These are phyloP conservation scores for Neonectria faginata DNA, from an alignment of 2,329 filamentous ascomycete species.

Conservation along the genomic window DNA sequence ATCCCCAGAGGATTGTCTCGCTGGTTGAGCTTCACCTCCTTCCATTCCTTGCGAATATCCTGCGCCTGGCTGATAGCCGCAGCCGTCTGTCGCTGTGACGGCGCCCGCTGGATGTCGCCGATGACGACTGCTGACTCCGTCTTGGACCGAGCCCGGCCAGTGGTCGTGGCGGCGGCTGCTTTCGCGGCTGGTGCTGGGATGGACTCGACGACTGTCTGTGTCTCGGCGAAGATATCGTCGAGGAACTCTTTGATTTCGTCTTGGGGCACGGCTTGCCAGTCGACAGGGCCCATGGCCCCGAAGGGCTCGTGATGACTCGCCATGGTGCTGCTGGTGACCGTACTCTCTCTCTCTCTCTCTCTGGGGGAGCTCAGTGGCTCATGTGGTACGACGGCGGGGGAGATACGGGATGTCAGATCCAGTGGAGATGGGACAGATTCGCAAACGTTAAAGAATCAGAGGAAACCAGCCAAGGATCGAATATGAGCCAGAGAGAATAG, in stretches of 20 bases:
- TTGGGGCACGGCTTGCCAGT: constrained; percentile 61
- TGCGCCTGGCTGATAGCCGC: constrained; percentile 61
- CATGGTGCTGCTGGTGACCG: constrained; percentile 55
- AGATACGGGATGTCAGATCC: no score
- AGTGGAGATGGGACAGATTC: neutral
- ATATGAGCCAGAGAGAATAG: neutral
- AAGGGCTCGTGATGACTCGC: constrained; percentile 69
- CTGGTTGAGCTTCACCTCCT: constrained; percentile 78
- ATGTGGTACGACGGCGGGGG: constrained; percentile 4
- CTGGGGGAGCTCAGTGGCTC: constrained; percentile 10
- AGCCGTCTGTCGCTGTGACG: constrained; percentile 53
- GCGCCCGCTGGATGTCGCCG: constrained; percentile 64
- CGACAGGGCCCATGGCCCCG: constrained; percentile 65
- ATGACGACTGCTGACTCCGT: constrained; percentile 65
- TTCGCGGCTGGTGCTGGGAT: constrained; percentile 64
- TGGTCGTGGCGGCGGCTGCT: constrained; percentile 56
- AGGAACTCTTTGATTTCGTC: constrained; percentile 67
- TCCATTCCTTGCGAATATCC: constrained; percentile 85
- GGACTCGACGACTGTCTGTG: constrained; percentile 80
- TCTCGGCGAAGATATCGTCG: constrained; percentile 70
- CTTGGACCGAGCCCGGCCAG: constrained; percentile 64
- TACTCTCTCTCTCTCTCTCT: neutral
- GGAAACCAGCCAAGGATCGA: neutral
- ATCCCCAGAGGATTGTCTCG: constrained; percentile 82
- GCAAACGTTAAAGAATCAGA: neutral